Evolutionary conservation across 2,329 filamentous ascomycete genomes (phyloP).

Genomic region (Gnomoniopsis sp.): DNA sequence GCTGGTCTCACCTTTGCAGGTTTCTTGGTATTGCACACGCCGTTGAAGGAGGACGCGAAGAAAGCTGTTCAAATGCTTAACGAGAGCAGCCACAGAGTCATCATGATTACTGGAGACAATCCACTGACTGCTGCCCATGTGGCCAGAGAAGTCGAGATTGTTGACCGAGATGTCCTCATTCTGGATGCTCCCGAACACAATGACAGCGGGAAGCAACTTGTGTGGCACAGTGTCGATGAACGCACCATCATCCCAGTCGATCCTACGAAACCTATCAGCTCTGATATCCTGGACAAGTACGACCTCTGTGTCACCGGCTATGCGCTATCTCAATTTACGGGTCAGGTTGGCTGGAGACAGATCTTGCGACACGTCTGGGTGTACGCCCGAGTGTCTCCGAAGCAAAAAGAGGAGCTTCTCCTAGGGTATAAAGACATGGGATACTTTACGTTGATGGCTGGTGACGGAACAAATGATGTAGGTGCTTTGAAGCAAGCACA

Average conservation of each 20-base stretch:
- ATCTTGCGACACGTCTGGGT: constrained; percentile 92
- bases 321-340: constrained; percentile 84
- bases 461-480: constrained; percentile 97
- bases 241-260: constrained; percentile 83
- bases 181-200: constrained; percentile 93
- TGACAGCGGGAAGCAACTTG: constrained; percentile 71
- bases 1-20: constrained; percentile 82
- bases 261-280: constrained; percentile 74
- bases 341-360: constrained; percentile 69
- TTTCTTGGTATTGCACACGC: constrained; percentile 92
- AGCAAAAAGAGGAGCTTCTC: constrained; percentile 99
- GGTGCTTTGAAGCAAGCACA: constrained; percentile 97
- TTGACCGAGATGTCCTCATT: constrained; percentile 92
- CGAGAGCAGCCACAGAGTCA: constrained; percentile 95
- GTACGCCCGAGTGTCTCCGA: constrained; percentile 95
- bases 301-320: constrained; percentile 97
- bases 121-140: constrained; percentile 95
- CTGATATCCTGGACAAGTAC: constrained; percentile 76
- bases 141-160: constrained; percentile 92
- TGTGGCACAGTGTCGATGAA: constrained; percentile 96
- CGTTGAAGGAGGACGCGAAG: constrained; percentile 93
- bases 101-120: constrained; percentile 99
- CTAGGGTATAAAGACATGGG: constrained; percentile 92
- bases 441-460: constrained; percentile 98
- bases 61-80: constrained; percentile 95